phyloP scores from a whole-genome alignment of 148 eudicot species.

The Rhododendron williamsianum region DNA sequence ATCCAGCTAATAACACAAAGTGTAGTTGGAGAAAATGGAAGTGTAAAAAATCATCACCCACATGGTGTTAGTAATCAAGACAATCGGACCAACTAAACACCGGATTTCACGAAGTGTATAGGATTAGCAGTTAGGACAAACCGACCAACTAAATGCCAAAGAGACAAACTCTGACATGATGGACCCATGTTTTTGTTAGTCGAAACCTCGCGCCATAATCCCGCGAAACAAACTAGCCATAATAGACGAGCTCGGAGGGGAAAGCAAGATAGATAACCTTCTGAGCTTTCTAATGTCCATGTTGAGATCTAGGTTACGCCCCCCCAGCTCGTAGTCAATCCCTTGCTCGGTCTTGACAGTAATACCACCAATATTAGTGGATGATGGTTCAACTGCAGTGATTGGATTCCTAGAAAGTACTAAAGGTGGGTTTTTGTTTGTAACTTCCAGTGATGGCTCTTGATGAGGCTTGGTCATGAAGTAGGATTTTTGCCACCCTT shows the following conservation, averaged over 20 bases:
- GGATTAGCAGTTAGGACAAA: neutral
- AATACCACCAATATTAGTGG: neutral
- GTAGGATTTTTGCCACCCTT: neutral
- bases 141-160: neutral
- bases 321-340: conserved; percentile 16
- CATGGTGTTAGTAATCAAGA: neutral
- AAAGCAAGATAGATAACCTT: conserved; percentile 9
- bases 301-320: conserved; percentile 9
- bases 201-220: neutral
- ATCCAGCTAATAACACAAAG: neutral
- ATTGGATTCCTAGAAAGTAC: neutral
- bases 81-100: neutral
- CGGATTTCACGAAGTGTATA: neutral
- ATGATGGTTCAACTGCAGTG: neutral
- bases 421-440: neutral
- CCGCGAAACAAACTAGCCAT: neutral
- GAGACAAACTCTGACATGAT: neutral
- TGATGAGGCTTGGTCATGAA: neutral
- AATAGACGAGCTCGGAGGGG: neutral
- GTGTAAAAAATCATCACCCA: neutral
- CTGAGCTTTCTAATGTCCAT: conserved; percentile 17
- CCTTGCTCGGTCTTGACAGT: conserved; percentile 11
- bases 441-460: neutral
- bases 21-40: neutral
- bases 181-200: neutral